Base-by-base conservation (phyloP, 2,329 filamentous ascomycete species). In the Huntiella abstrusa region DNA sequence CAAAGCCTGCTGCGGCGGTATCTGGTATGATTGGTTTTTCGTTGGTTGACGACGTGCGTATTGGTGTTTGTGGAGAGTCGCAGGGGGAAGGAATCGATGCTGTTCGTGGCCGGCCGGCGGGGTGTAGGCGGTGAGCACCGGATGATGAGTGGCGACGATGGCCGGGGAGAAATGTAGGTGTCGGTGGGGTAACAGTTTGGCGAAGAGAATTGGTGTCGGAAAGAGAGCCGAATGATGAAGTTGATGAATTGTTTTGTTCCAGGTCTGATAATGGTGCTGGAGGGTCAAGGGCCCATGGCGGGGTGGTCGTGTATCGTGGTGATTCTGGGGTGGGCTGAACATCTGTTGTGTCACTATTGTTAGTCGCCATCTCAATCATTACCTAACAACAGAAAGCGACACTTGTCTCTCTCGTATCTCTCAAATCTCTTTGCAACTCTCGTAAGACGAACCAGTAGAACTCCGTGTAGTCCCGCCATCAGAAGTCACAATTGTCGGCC, bases 51-150 rank as follows among this genome's bases (percentile, higher is more conserved):
- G 22, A 17, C 17, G 5, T 10, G 12, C 28, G 19, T 10, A 16
- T 12, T 5, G 38, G n/a, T 12, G 38, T 16, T 19, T 36, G 42
- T 5, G 32, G 8, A 13, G 33, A 19, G 10, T 44, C 32, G 11
- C 22, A 15, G 10, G 33, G 36, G 8, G 28, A 10, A 5, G 42
- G 19, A 13, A 33, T 44, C 16, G 8, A 34, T 6, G 42, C 34
- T 34, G 46, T 33, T 19, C 40, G 46, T 10, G 33, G 41, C 6
- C 40, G 46, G 12, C 22, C 19, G 40, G 40, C 33, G 13, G 46
- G 46, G 6, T 47, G 40, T 4, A 47, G 46, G 4, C 46, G 40
- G 16, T 47, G 46, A 41, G 46, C 22, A 34, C 43, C 43, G 13
- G 41, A 39, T 10, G 40, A 39, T 19, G 46, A 35, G 6, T 39